Base-by-base conservation (phyloP, 495 filamentous ascomycete species). In the Platismatia glauca region DNA sequence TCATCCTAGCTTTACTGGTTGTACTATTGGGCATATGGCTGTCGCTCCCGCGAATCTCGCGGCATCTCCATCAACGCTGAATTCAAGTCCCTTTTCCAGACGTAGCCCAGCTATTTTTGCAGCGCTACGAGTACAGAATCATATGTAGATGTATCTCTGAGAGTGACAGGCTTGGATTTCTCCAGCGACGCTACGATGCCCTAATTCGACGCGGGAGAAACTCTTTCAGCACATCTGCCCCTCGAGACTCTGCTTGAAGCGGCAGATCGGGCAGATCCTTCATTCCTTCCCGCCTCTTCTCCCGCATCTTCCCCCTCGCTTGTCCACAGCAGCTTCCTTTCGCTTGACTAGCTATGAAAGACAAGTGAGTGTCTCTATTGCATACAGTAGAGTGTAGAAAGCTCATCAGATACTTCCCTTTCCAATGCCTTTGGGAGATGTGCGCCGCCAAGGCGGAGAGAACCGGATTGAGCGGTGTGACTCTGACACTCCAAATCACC, bases 1-100 rank as follows among this genome's bases (percentile, higher is more conserved):
- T 92, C 66, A 80, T 86, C 59, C 74, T 94, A 71, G 87, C 81
- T 29, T 70, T 92, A 55, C 75, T 91, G 27, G 82, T 74, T 7
- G 70, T 79, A 27, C 82, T 87, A 39, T 68, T 85, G 33, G 48
- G 81, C 11, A 71, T 84, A 52, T 89, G 86, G 85, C 55, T 79
- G 39, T 70, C 66, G 44, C 65, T 81, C 56, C 79, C 78, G 57
- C 63, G 44, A 16, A 60, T 68, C 43, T 64, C 67, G 24, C 64
- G 62, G 22, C 64, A 66, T 62, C 35, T 60, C 29, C 64, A 66
- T 55, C 20, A 67, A 53, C n/a, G n/a, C n/a, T n/a, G n/a, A 58
- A 20, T 8, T 67, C 41, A 56, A 13, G 29, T 29, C 18, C 8
- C 8, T 7, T 0, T 41, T 29, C 13, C 6, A 4, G 24, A n/a